phyloP scores from a whole-genome alignment of 768 basidiomycete genomes.

The Cyathus striatus region DNA sequence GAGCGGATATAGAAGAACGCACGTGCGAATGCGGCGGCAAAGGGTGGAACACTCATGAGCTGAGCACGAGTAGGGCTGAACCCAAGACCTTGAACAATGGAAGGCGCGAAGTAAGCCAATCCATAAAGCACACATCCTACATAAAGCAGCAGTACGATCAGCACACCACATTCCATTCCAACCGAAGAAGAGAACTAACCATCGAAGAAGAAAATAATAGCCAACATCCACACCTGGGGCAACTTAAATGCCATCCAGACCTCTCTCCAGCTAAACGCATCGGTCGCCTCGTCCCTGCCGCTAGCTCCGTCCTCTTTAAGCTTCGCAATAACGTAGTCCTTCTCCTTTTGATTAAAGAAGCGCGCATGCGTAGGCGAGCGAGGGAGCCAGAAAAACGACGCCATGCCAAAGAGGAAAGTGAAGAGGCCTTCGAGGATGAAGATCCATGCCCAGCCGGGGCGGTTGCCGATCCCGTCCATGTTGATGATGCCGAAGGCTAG shows the following conservation, averaged over 20 bases:
- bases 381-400: slow-evolving; percentile 46
- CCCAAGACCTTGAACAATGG: slow-evolving; percentile 61
- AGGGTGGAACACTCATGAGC: slow-evolving; percentile 59
- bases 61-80: slow-evolving; percentile 42
- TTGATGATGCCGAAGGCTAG: slow-evolving; percentile 62
- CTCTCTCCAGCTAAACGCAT: slow-evolving; percentile 55
- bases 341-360: slow-evolving; percentile 50
- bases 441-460: slow-evolving; percentile 66
- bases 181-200: slow-evolving; percentile 27
- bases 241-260: slow-evolving; percentile 41
- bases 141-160: too few species aligned
- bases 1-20: slow-evolving; percentile 17
- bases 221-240: slow-evolving; percentile 51
- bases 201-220: slow-evolving; percentile 45
- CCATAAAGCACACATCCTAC: slow-evolving; percentile 40
- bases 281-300: slow-evolving; percentile 24
- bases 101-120: slow-evolving; percentile 61
- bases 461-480: slow-evolving; percentile 50
- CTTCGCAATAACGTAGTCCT: slow-evolving; percentile 34
- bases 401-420: slow-evolving; percentile 52
- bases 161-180: too few species aligned
- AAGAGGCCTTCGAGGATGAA: slow-evolving; percentile 66
- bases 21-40: slow-evolving; percentile 44
- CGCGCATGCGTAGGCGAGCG: slow-evolving; percentile 33
- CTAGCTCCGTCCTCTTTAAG: slow-evolving; percentile 15